phyloP scores from a whole-genome alignment of 2,329 filamentous ascomycete genomes.

The Drechslera avenae region DNA sequence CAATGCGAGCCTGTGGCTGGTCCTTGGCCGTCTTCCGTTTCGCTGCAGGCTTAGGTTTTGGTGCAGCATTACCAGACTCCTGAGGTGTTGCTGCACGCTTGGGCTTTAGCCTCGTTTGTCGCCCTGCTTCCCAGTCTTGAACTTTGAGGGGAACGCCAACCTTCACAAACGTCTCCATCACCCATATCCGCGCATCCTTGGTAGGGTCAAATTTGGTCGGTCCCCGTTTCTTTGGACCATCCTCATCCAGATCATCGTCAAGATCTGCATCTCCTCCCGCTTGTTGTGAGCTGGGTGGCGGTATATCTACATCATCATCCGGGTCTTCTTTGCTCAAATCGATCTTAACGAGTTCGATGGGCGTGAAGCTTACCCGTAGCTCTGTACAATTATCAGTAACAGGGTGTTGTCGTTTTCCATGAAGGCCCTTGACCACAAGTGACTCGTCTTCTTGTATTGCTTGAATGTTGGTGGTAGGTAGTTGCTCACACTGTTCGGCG shows the following conservation, averaged over 20 bases:
- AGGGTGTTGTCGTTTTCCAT: conserved; percentile 70
- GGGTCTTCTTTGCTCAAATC: conserved; percentile 76
- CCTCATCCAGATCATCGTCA: conserved; percentile 45
- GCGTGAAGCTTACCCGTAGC: conserved; percentile 77
- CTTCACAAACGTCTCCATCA: conserved; percentile 67
- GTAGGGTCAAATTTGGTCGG: conserved; percentile 66
- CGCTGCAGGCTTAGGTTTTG: conserved; percentile 27
- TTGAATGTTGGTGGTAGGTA: conserved; percentile 40
- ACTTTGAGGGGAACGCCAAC: conserved; percentile 69
- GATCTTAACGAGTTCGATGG: conserved; percentile 76
- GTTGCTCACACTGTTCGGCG: conserved; percentile 27
- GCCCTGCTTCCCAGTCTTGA: conserved; percentile 64
- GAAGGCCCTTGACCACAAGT: conserved; percentile 67
- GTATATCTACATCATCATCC: conserved; percentile 64
- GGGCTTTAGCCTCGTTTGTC: conserved; percentile 29
- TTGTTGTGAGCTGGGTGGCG: conserved; percentile 23
- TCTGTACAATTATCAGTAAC: conserved; percentile 78
- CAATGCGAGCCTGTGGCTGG: conserved; percentile 31
- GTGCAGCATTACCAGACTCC: conserved; percentile 22
- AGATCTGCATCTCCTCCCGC: conserved; percentile 28
- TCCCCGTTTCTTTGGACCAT: conserved; percentile 52
- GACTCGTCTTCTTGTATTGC: conserved; percentile 55
- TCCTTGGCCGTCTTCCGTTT: conserved; percentile 29
- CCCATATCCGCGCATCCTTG: conserved; percentile 69
- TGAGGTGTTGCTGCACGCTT: conserved; percentile 30